These are phyloP conservation scores for Mortierella sp. DNA, from an alignment of 371 early-diverging fungal genomes.

Conservation along the genomic window DNA sequence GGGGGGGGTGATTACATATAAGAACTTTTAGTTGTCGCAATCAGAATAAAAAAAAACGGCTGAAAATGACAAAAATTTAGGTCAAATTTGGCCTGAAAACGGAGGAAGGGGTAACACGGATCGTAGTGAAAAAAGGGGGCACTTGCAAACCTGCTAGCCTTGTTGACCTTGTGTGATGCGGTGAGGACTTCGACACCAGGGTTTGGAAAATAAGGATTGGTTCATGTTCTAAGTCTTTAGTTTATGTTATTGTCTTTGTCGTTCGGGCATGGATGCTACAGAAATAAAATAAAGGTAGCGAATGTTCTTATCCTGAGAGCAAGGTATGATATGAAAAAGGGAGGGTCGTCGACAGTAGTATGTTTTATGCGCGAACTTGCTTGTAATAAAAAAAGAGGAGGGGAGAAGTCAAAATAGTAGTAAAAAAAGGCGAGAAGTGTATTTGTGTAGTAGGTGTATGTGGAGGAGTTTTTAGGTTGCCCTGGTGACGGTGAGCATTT, in stretches of 20 bases:
- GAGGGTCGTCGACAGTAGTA: not conserved
- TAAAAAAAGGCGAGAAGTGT: not conserved
- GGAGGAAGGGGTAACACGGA: no score
- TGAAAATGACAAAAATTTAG: no score
- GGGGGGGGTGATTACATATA: no score
- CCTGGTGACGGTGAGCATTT: slow-evolving; percentile 15
- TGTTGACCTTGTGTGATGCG: no score
- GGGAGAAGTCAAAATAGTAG: not conserved
- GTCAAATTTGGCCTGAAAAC: no score
- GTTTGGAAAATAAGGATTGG: no score
- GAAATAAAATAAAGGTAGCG: not conserved
- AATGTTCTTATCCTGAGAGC: not conserved
- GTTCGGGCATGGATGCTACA: not conserved
- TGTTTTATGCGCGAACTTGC: slow-evolving; percentile 7
- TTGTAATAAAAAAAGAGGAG: not conserved
- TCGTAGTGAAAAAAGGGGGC: no score
- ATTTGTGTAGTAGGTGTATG: not conserved
- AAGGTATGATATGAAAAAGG: not conserved
- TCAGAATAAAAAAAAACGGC: no score
- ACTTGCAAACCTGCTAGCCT: no score
- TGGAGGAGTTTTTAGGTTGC: not conserved
- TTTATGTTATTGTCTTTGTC: not conserved
- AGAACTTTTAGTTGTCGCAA: no score
- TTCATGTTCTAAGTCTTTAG: slow-evolving; percentile 10
- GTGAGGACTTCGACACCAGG: no score